Base-by-base conservation (phyloP, 2,329 filamentous ascomycete genomes). In the Pseudohalonectria lignicola region DNA sequence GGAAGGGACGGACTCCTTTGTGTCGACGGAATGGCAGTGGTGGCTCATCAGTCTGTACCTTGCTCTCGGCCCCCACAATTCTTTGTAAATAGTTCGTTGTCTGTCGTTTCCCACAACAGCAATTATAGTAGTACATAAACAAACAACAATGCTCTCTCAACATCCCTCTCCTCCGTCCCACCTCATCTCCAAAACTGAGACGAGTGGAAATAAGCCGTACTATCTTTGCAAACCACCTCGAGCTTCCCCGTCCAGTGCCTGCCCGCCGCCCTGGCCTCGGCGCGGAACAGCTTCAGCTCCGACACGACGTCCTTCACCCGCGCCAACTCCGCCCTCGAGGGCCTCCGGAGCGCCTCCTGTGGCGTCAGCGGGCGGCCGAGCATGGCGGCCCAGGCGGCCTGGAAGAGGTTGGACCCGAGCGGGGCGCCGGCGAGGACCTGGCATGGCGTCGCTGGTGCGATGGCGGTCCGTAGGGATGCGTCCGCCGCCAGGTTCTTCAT, bases 341-440 rank as follows among this genome's bases (percentile, higher is more conserved):
- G 64, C 17, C 44, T 31, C 4, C 37, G 39, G 20, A 61, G 42
- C 12, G 3, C 8, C 6, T 28, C 18, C 5, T 43, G 32, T 19
- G 15, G 10, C 19, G 7, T 21, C 18, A 34, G 32, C 1, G 31
- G 37, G 7, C 64, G 63, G 43, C 63, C 53, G 3, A 71, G 42
- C 37, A 71, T 66, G 5, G 59, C 60, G 41, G 64, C 61, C 73
- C 73, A 77, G 0, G 72, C 71, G 2, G 59, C 61, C 20, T 65
- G 57, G 45, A 67, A 76, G 29, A 77, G 51, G 39, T 61, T 63
- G 1, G 59, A 54, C 0, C 58, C 54, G 1, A 50, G 34, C 4
- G 71, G 71, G 4, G 66, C 69, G 2, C 73, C 73, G 0, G 68
- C 67, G 3, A 49, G 53, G 13, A 70, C 53, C 39, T 77, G 73